Conservation (phyloP, 208 protist species). For the Sergeia podlipaevii region DNA sequence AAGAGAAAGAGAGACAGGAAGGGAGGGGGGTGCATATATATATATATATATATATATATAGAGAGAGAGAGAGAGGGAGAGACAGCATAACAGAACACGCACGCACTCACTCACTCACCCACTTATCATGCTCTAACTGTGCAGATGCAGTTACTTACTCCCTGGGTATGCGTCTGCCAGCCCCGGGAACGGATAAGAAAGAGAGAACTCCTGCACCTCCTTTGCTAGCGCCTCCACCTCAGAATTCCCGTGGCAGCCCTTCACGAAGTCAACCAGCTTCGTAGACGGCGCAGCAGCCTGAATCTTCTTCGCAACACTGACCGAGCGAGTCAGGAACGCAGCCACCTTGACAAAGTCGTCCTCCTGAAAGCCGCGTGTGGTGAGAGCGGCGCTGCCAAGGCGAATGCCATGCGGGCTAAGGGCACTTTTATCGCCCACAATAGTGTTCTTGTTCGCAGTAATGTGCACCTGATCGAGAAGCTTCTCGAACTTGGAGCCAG, state of each 20-base stretch:
- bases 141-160: too few species aligned
- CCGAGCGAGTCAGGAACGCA: conserved; percentile 59
- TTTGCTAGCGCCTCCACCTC: conserved; percentile 50
- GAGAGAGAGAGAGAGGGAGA: neutral
- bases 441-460: conserved; percentile 93
- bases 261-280: conserved; percentile 77
- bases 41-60: neutral
- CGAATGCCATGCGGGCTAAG: conserved; percentile 85
- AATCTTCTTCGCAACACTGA: conserved; percentile 66
- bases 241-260: conserved; percentile 33
- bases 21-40: neutral
- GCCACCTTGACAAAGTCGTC: conserved; percentile 78
- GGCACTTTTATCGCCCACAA: conserved; percentile 83
- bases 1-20: neutral
- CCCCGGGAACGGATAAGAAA: conserved; percentile 85
- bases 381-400: conserved; percentile 90
- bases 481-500: conserved; percentile 92
- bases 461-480: conserved; percentile 73
- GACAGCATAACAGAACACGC: neutral
- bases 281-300: conserved; percentile 52
- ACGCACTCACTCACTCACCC: neutral
- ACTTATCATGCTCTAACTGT: too few species aligned
- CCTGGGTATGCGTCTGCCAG: conserved; percentile 43
- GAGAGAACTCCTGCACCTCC: conserved; percentile 81
- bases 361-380: conserved; percentile 83